Evolutionary conservation across 2,329 filamentous ascomycete species (phyloP).

Genomic region (Chaetomium strumarium): DNA sequence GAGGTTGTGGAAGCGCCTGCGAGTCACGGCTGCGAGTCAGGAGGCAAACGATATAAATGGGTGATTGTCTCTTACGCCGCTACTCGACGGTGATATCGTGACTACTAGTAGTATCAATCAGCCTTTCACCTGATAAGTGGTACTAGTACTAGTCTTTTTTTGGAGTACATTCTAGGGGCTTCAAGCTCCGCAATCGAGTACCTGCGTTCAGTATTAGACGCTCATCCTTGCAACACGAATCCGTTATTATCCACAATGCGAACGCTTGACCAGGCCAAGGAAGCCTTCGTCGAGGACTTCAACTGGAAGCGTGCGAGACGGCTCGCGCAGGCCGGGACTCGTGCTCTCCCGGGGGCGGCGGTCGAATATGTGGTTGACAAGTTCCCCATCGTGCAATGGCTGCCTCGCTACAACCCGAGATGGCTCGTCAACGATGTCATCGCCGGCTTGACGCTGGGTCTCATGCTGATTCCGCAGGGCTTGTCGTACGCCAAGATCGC

Average conservation of each 20-base stretch:
- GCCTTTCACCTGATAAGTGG: no score
- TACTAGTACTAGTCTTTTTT: no score
- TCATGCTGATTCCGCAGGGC: slow-evolving; percentile 56
- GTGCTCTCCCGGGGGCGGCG: slow-evolving; percentile 45
- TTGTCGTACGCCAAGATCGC: slow-evolving; percentile 59
- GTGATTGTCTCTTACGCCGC: no score
- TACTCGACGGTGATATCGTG: no score
- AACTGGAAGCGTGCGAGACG: slow-evolving; percentile 32
- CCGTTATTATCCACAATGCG: slow-evolving; percentile 20
- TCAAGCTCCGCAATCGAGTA: no score
- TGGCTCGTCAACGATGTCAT: slow-evolving; percentile 59
- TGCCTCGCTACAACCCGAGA: slow-evolving; percentile 53
- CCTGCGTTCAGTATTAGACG: no score
- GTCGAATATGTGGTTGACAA: slow-evolving; percentile 54
- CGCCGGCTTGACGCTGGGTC: slow-evolving; percentile 54
- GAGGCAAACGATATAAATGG: no score
- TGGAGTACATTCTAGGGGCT: no score
- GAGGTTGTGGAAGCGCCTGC: no score
- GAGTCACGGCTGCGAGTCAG: no score
- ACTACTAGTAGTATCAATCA: no score
- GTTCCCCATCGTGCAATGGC: slow-evolving; percentile 56
- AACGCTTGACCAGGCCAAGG: slow-evolving; percentile 23
- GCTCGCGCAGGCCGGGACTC: slow-evolving; percentile 28
- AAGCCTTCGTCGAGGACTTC: slow-evolving; percentile 34
- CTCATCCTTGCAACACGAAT: not conserved